Conservation (phyloP, 2,329 filamentous ascomycete genomes). For the Colletotrichum melonis region DNA sequence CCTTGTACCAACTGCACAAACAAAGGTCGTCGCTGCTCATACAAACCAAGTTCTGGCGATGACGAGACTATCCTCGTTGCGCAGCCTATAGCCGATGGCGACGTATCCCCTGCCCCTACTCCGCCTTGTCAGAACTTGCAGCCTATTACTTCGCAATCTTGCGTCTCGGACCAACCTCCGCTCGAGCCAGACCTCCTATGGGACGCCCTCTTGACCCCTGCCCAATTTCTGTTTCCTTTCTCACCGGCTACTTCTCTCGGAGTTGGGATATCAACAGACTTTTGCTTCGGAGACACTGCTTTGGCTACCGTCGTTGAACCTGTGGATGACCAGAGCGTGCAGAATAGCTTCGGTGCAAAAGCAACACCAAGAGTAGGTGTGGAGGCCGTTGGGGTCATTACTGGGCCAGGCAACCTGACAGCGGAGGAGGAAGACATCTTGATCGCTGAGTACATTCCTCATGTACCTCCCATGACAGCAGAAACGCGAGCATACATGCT, state of each 20-base stretch:
- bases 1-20: slow-evolving; percentile 12
- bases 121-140: background rate
- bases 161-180: background rate
- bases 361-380: background rate
- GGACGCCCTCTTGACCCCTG: slow-evolving; percentile 8
- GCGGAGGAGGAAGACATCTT: background rate
- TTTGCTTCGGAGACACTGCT: background rate
- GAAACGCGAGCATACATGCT: background rate
- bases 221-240: slow-evolving; percentile 6
- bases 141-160: background rate
- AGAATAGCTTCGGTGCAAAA: too few species aligned
- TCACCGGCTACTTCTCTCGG: slow-evolving; percentile 3
- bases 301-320: background rate
- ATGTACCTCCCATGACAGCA: background rate
- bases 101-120: background rate
- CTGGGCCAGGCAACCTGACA: background rate
- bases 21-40: slow-evolving; percentile 4
- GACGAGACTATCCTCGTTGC: background rate
- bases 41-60: background rate
- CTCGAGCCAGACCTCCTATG: slow-evolving; percentile 5
- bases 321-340: background rate
- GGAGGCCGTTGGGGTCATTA: background rate
- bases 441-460: background rate
- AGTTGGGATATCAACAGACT: background rate
- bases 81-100: background rate